Percentiles rank a stretch among this genome's conserved stretches.
Conservation (phyloP, 345 rosid genomes). For the Eucalyptus cladocalyx region DNA sequence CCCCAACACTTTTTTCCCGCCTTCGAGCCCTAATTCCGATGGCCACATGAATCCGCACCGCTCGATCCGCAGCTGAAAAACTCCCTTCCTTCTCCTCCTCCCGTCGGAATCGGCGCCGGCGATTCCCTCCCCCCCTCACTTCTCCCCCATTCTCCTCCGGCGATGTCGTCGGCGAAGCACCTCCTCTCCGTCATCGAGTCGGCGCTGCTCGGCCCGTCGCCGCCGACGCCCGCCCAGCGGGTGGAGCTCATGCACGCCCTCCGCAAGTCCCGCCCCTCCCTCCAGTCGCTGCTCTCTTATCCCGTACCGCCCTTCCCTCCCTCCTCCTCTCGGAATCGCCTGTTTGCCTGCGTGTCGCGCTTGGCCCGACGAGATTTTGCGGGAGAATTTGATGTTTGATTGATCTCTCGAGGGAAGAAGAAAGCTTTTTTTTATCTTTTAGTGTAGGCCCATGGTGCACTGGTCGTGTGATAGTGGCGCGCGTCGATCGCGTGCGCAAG, state of each 20-base stretch:
- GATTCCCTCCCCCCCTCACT: neutral
- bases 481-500: neutral
- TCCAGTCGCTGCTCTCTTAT: conserved; percentile 63
- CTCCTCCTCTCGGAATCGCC: neutral
- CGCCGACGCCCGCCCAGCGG: neutral
- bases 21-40: neutral
- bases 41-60: neutral
- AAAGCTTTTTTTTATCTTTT: neutral
- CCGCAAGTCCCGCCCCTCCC: conserved; percentile 35
- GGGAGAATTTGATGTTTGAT: neutral
- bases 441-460: neutral
- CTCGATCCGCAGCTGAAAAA: neutral
- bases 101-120: neutral
- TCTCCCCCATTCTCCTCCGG: too few relatives aligned
- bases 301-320: conserved; percentile 24
- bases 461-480: neutral
- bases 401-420: neutral
- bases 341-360: neutral
- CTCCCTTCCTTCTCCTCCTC: neutral
- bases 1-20: neutral
- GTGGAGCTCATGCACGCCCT: neutral
- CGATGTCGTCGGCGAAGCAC: neutral
- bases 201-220: neutral
- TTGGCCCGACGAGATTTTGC: neutral
- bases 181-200: neutral